These are phyloP conservation scores for Cichorium intybus DNA, from an alignment of 140 eudicot genomes.

Conservation along the genomic window DNA sequence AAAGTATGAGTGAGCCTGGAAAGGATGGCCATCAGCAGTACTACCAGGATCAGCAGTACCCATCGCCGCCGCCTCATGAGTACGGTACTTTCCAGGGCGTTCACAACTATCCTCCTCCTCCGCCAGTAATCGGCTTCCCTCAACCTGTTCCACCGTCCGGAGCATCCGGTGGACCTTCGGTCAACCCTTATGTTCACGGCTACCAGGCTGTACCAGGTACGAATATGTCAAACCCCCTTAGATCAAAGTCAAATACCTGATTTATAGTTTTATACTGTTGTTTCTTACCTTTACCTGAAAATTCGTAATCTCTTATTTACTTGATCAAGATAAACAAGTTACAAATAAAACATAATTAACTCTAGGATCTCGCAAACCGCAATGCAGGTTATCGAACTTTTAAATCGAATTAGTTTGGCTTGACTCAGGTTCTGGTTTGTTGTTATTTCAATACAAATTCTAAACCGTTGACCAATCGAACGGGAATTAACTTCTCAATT, in stretches of 20 bases:
- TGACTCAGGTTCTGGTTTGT: no score
- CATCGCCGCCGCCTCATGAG: conserved; percentile 37
- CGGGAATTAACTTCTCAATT: not conserved
- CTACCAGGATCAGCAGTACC: conserved; percentile 36
- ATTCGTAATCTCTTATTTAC: no score
- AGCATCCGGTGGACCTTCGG: conserved; percentile 43
- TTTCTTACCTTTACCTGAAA: not conserved
- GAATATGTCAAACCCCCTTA: conserved; percentile 5
- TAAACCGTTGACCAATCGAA: conserved; percentile 1
- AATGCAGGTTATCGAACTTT: conserved; percentile 9
- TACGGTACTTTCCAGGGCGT: conserved; percentile 94
- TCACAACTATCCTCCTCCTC: conserved; percentile 58
- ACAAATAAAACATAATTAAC: conserved; percentile 4
- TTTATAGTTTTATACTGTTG: not conserved
- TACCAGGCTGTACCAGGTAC: conserved; percentile 78
- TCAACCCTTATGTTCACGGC: conserved; percentile 57
- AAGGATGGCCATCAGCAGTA: conserved; percentile 31
- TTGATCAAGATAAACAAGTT: not conserved
- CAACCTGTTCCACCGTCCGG: conserved; percentile 96
- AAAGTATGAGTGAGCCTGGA: conserved; percentile 51
- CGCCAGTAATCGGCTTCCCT: conserved; percentile 75
- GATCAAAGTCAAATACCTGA: conserved; percentile 4
- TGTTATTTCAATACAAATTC: no score
- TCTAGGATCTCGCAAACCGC: not conserved
- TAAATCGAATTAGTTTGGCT: no score